phyloP scores from a whole-genome alignment of 805 yeast species.

The Lachancea nothofagi region DNA sequence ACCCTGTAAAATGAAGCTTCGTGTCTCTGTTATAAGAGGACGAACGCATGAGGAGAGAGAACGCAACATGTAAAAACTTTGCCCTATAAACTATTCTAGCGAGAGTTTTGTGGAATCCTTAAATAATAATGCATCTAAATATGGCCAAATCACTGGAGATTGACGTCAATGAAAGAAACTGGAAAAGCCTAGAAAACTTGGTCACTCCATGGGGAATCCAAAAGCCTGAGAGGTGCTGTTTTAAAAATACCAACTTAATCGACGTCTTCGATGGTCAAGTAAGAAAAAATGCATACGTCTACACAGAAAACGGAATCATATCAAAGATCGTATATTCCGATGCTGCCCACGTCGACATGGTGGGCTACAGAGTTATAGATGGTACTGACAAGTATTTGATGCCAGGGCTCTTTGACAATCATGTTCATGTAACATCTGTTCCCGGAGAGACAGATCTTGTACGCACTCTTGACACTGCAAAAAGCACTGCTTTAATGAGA shows the following conservation, averaged over 20 bases:
- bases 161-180: constrained; percentile 13
- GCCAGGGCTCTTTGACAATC: constrained; percentile 14
- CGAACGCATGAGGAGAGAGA: too few species aligned
- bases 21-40: too few species aligned
- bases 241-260: constrained; percentile 11
- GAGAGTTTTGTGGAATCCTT: neutral
- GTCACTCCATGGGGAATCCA: constrained; percentile 6
- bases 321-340: constrained; percentile 7
- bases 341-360: constrained; percentile 3
- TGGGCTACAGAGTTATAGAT: constrained; percentile 10
- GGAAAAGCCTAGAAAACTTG: constrained; percentile 10
- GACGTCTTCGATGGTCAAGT: constrained; percentile 10
- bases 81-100: neutral
- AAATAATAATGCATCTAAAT: neutral
- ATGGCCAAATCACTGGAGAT: neutral
- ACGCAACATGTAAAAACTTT: too few species aligned
- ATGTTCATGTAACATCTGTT: constrained; percentile 13
- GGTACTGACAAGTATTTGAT: constrained; percentile 12
- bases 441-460: constrained; percentile 11
- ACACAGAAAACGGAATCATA: constrained; percentile 12
- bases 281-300: constrained; percentile 7
- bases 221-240: constrained; percentile 9
- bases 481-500: constrained; percentile 11
- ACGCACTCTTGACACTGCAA: constrained; percentile 9
- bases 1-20: too few species aligned